These are phyloP conservation scores for Trichoderma guizhouense DNA, from an alignment of 2,329 filamentous ascomycete genomes.

Conservation along the genomic window DNA sequence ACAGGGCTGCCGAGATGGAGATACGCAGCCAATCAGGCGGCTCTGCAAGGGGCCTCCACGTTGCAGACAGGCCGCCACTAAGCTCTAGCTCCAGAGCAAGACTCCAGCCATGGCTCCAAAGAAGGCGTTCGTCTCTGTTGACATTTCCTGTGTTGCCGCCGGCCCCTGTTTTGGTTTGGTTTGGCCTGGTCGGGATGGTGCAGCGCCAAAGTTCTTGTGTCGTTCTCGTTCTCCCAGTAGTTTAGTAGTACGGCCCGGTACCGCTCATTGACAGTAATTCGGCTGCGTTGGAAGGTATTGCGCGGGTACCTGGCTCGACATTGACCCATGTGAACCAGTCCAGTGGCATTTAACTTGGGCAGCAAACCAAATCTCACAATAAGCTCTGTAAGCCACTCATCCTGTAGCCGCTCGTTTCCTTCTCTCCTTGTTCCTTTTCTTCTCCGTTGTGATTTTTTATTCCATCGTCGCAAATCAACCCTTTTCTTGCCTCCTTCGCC, in stretches of 20 bases:
- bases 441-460: neutral
- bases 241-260: neutral
- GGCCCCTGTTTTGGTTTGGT: neutral
- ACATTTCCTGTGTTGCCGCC: slow-evolving; percentile 8
- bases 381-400: neutral
- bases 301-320: neutral
- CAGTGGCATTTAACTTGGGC: neutral
- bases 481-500: neutral
- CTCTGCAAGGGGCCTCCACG: neutral
- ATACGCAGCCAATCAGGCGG: slow-evolving; percentile 15
- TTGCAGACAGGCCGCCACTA: slow-evolving; percentile 18
- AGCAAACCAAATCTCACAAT: slow-evolving; percentile 3
- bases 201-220: neutral
- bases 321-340: neutral
- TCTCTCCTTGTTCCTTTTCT: neutral
- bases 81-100: slow-evolving; percentile 1
- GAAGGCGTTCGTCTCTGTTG: neutral
- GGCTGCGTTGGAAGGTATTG: neutral
- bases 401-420: neutral
- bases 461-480: neutral
- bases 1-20: slow-evolving; percentile 7
- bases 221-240: neutral
- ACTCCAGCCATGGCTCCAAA: neutral
- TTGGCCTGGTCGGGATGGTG: neutral
- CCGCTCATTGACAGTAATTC: neutral